Base-by-base conservation (phyloP, 2,329 filamentous ascomycete genomes). In the Rachicladosporium sp. region DNA sequence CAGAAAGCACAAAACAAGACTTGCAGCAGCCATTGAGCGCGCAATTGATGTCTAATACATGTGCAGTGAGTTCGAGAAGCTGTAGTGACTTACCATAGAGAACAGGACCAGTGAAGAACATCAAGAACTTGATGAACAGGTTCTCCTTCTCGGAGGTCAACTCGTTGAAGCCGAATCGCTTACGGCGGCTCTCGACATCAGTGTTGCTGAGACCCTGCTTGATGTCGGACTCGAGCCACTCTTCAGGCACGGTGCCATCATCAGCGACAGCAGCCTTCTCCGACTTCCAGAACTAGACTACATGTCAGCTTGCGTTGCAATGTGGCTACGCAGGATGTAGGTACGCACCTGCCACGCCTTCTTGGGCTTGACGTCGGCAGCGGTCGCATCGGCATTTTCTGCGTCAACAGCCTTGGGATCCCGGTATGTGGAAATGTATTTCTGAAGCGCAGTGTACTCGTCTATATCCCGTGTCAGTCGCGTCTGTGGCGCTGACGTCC, bases 71-170 rank as follows among this genome's bases (percentile, higher is more conserved):
- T 29, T 31, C 13, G 33, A 9, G 19, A 29, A 33, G 15, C 15
- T 19, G 15, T 19, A 19, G 38, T 45, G 50, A 63, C 76, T 59
- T 70, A 83, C 80, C 78, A 64, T 84, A 85, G 47, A 84, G 74
- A 68, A 85, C 80, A 46, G 80, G 80, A 55, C 80, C 80, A 50
- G 68, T 76, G 72, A 85, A 85, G 68, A 80, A 85, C 58, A 74
- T 71, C 51, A 85, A 64, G 66, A 85, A 84, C 66, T 84, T 79
- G 58, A 80, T 60, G 60, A 83, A 71, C 67, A 82, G 66, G 67
- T 83, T 84, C 65, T 79, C 76, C 70, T 83, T 83, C 67, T 84
- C 80, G 27, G 78, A 75, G 23, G 71, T 68, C 59, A 85, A 68
- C 60, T 85, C 80, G 66, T 84, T 85, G 67, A 64, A 83, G 45